Evolutionary conservation across 768 basidiomycete genomes (phyloP).

Genomic region (Chiua virens): DNA sequence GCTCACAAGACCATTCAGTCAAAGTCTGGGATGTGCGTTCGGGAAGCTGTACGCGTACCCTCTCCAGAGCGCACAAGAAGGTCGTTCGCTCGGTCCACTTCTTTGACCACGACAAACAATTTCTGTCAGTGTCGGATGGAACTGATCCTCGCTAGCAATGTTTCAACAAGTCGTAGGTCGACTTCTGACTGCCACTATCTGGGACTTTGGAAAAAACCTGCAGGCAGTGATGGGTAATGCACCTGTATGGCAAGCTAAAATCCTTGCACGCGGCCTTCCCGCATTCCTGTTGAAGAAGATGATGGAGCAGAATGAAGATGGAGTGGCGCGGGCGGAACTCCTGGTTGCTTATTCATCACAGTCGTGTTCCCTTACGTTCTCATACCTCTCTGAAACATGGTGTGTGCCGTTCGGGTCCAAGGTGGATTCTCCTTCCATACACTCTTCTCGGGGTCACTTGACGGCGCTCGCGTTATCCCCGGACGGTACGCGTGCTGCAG

Average conservation of each 20-base stretch:
- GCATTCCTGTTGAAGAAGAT: not conserved
- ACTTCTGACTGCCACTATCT: constrained; percentile 3
- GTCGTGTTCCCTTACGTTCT: constrained; percentile 4
- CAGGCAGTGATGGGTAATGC: not conserved
- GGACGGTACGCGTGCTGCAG: constrained; percentile 15
- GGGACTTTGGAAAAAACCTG: not conserved
- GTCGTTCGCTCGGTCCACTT: constrained; percentile 7
- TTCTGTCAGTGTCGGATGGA: constrained; percentile 4
- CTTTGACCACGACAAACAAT: constrained; percentile 3
- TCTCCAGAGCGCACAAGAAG: constrained; percentile 5
- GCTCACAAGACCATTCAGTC: constrained; percentile 18
- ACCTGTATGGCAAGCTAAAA: constrained; percentile 4
- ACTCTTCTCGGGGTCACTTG: not conserved
- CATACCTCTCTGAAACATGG: not conserved
- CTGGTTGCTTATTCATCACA: constrained; percentile 2
- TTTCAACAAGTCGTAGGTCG: constrained; percentile 1
- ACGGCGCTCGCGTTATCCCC: constrained; percentile 16
- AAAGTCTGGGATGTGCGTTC: constrained; percentile 17
- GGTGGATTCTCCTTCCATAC: not conserved
- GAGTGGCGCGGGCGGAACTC: not conserved
- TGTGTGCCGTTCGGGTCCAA: not conserved
- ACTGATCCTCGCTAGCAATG: not conserved
- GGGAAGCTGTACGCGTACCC: constrained; percentile 7
- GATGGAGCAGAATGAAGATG: not conserved
- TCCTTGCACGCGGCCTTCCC: constrained; percentile 1